Base-by-base conservation (phyloP, 495 filamentous ascomycete species). In the Xylaria bambusicola region DNA sequence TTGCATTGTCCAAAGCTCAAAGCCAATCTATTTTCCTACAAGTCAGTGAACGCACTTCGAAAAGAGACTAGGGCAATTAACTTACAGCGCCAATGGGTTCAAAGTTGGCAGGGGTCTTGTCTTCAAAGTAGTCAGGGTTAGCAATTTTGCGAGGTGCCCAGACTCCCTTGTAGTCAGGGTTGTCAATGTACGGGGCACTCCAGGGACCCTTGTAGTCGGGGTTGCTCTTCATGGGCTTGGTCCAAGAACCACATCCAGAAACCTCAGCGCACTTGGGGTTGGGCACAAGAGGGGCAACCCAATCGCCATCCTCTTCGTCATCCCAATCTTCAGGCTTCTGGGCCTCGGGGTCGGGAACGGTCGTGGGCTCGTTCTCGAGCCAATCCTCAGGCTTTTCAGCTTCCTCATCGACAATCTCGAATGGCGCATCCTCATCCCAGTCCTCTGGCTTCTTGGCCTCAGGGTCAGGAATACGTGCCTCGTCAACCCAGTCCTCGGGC, bases 1-100 rank as follows among this genome's bases (percentile, higher is more conserved):
- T 73, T 97, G 94, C 94, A 98, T 98, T 67, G 95, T 98, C 94
- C 94, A 98, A 78, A 98, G 90, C 78, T 98, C 95, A 67, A 97
- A 97, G 66, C 94, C 93, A 80, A 97, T 91, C 87, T 91, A 69
- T 8, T 45, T 56, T 7, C 20, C 50, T n/a, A 59, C 52, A 18
- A 59, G 60, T 71, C 61, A 70, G 67, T 52, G 56, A 46, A 58
- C 1, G 21, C 7, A 29, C 17, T 21, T 17, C 23, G 10, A 23
- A 10, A 3, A 36, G 48, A 49, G 56, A 20, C 6, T n/a, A 13
- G 17, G 1, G 24, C 44, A 35, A 38, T 53, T 20, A 47, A 87
- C 88, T 86, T 82, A 92, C 87, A 80, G 93, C 95, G 62, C 95
- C 95, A 76, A 99, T 98, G 56, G 94, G 92, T 81, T 99, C 95